Evolutionary conservation across 2,329 filamentous ascomycete genomes (phyloP), one percentile per base, ranked within the genome.

Genomic region (Botryotinia narcissicola): DNA sequence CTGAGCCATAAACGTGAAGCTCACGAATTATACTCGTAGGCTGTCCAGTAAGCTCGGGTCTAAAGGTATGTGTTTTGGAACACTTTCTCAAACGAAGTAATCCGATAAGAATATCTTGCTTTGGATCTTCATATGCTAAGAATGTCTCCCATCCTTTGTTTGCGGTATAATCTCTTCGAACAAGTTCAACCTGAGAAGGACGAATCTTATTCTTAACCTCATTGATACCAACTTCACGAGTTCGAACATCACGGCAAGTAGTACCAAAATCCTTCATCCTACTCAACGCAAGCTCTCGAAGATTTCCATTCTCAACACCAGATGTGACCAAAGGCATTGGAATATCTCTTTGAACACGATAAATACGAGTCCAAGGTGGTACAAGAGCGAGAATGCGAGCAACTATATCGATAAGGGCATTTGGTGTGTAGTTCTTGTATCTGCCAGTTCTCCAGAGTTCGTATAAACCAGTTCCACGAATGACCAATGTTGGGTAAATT

Each of bases 321-420:
- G 95, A 97, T 0, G 96, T 98, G n/a, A 99, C 97, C 37, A 99
- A 87, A 0, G 96, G 96, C 96, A 99, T 99, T n/a, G 96, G 96
- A 74, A 99, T 99, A 83, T 99, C 96, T 82, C 96, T 91, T 85
- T 99, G 96, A 0, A 99, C 96, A 74, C 96, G 94, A 85, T 99
- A 99, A 80, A 99, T 99, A 75, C 96, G 91, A 0, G 97, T 99
- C 96, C 96, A 99, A 1, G 96, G 96, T 1, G 96, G 96, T 0
- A 99, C 92, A 3, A 99, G 87, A 0, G 96, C 96, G 75, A 99
- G 85, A 70, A 99, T 99, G n/a, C 96, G 90, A 5, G 96, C 97
- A 0, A 99, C 94, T 25, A 99, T 89, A 81, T 99, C 96, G 75
- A 99, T 94, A 48, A 99, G 88, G 0, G 93, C 95, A 82, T 99